Base-by-base conservation (phyloP, 192 early-diverging fungal genomes). In the Phlyctochytrium planicorne region DNA sequence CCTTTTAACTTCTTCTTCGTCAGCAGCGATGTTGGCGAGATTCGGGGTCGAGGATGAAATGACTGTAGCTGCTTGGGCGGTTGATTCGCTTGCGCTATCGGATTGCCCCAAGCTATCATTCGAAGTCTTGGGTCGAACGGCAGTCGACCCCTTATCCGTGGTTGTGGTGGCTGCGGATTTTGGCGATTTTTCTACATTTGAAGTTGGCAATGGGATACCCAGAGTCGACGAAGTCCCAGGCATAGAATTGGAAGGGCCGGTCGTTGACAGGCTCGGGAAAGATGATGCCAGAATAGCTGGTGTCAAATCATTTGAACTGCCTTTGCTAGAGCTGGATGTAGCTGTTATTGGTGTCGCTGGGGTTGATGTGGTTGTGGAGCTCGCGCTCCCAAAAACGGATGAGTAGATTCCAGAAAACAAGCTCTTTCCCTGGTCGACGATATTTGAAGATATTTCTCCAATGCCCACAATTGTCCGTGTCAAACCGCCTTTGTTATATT, bases 401-500 rank as follows among this genome's bases (percentile, higher is more conserved):
- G 40, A 62, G 24, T 36, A 66, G 20, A 66, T 17, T n/a, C 70
- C 70, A 25, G 35, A 59, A 53, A 87, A 82, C 80, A 92, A 87
- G 31, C 79, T 87, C 1, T 81, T 83, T 23, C 89, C 88, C 20
- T 83, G 71, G 37, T 80, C 85, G 50, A 89, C 88, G 25, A 93
- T 75, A 34, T 84, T 89, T n/a, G 72, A 83, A 2, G 87, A 74
- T 2, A 92, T 77, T 53, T 91, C 88, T 53, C 85, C 80, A 60
- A 90, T 83, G 3, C 86, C 91, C 52, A 86, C 76, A 27, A 91
- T 70, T 0, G 77, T 70, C 0, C 77, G 70, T 57, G 82, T 91
- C 2, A 94, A 68, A 30, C 92, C 92, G 20, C 92, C 92, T 63
- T 94, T 94, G 57, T 88, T 87, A 61, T 93, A 94, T 10, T 85